Percentiles rank a stretch among this genome's conserved stretches.
Evolutionary conservation across 148 eudicot genomes (phyloP).

Genomic region (Fallopia convolvulus): DNA sequence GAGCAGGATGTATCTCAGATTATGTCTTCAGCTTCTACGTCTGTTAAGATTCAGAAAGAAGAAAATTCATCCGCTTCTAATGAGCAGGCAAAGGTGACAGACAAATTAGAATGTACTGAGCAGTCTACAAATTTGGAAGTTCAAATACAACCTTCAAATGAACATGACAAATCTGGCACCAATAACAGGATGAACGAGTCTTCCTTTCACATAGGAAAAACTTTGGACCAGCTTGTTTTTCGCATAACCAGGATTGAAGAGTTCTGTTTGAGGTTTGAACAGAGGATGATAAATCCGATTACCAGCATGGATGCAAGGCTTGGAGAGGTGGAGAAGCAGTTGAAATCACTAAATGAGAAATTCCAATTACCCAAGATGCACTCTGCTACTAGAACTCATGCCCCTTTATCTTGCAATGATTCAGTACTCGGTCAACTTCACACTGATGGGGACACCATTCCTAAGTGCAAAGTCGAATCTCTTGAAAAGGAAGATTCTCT

Average conservation of each 20-base stretch:
- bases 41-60: slow-evolving; percentile 11
- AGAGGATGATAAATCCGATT: slow-evolving; percentile 72
- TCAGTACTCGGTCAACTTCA: slow-evolving; percentile 37
- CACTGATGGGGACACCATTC: slow-evolving; percentile 28
- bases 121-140: slow-evolving; percentile 22
- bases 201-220: slow-evolving; percentile 36
- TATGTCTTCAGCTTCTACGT: slow-evolving; percentile 13
- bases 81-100: slow-evolving; percentile 18
- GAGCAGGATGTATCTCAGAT: slow-evolving; percentile 11
- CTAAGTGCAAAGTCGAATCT: slow-evolving; percentile 17
- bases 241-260: slow-evolving; percentile 72
- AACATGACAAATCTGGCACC: slow-evolving; percentile 16
- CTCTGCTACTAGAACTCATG: slow-evolving; percentile 35
- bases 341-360: slow-evolving; percentile 43
- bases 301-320: slow-evolving; percentile 73
- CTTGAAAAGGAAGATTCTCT: slow-evolving; percentile 23
- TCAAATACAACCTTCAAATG: slow-evolving; percentile 17
- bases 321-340: slow-evolving; percentile 58
- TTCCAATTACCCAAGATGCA: slow-evolving; percentile 23
- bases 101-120: slow-evolving; percentile 17
- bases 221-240: slow-evolving; percentile 62
- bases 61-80: slow-evolving; percentile 1
- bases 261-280: slow-evolving; percentile 67
- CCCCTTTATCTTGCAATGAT: slow-evolving; percentile 47
- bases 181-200: slow-evolving; percentile 12